Evolutionary conservation across 495 filamentous ascomycete genomes (phyloP), one percentile per base, ranked within the genome.

Genomic region (Staphylotrichum tortipilum): DNA sequence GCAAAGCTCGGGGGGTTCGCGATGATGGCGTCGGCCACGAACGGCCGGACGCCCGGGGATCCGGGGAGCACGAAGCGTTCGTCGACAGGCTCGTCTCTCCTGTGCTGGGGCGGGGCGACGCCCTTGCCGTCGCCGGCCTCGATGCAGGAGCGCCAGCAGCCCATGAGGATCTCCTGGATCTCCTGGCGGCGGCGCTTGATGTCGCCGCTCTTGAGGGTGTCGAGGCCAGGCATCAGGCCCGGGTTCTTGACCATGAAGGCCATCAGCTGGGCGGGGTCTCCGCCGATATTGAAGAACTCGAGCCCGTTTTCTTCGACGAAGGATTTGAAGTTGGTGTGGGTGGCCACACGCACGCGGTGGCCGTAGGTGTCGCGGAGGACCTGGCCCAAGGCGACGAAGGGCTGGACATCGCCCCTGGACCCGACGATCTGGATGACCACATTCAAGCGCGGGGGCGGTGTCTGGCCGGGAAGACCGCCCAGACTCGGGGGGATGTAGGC

Each of bases 171-270:
- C 51, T 79, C 69, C 19, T 74, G 75, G 68, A 88, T 85, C 9
- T 76, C 75, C 30, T 76, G 68, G 7, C 84, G 66, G 23, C 80
- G 66, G 35, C 68, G 67, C 11, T 70, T 73, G 54, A 87, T 77
- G 57, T 86, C 84, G 9, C 84, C 84, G 30, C 70, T 74, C 53
- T 78, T 82, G 17, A 88, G 65, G 0, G 81, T 78, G 18, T 83
- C 76, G 18, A 86, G 59, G 2, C 70, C 76, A 0, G 84, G 84
- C 35, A 88, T 79, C 61, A 88, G 65, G 0, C 83, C 82, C 0
- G 84, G 84, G 64, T 88, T 85, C 63, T 87, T 87, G 31, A 88
- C 84, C 84, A 87, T 87, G 56, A 85, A 88, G 4, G 84, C 84
- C 84, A 88, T 88, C 29, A 88, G 61, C 65, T 88, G 80, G 1